Conservation (phyloP, 2,329 filamentous ascomycete species). For the Pseudodiploospora longispora region DNA sequence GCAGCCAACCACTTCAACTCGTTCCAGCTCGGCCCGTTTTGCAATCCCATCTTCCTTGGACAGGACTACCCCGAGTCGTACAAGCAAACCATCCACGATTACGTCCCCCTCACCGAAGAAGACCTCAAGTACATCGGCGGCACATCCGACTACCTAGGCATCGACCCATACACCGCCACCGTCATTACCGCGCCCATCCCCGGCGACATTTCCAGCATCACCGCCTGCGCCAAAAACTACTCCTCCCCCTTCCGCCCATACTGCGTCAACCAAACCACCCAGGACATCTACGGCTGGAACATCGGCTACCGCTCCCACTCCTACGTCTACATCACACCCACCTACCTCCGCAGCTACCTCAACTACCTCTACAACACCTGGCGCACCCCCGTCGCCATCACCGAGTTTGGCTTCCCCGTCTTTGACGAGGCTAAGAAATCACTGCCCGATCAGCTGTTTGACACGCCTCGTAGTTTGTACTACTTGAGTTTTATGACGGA, state of each 20-base stretch:
- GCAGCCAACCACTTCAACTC: conserved; percentile 39
- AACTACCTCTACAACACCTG: conserved; percentile 54
- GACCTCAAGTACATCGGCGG: conserved; percentile 42
- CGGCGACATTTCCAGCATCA: conserved; percentile 30
- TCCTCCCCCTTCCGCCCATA: conserved; percentile 39
- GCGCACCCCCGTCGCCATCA: conserved; percentile 37
- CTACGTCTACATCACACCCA: conserved; percentile 52
- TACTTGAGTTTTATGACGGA: conserved; percentile 47
- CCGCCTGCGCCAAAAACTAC: conserved; percentile 38
- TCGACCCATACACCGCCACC: conserved; percentile 51
- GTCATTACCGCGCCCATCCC: conserved; percentile 38
- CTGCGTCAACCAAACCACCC: conserved; percentile 41
- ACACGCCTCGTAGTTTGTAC: conserved; percentile 45
- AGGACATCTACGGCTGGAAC: conserved; percentile 45
- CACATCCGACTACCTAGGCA: conserved; percentile 47
- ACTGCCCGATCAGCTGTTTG: conserved; percentile 43
- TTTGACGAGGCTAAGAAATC: conserved; percentile 36
- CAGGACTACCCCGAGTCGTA: conserved; percentile 40
- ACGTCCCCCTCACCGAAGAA: conserved; percentile 37
- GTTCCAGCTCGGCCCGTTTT: conserved; percentile 40
- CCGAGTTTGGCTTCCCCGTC: conserved; percentile 51
- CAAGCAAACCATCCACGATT: conserved; percentile 35
- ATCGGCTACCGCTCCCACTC: conserved; percentile 48
- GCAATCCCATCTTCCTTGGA: conserved; percentile 45
- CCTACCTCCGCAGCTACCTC: conserved; percentile 47